Percentiles rank a stretch among this genome's conserved stretches.
phyloP scores from a whole-genome alignment of 805 yeast species.

The Cyberlindnera mrakii region DNA sequence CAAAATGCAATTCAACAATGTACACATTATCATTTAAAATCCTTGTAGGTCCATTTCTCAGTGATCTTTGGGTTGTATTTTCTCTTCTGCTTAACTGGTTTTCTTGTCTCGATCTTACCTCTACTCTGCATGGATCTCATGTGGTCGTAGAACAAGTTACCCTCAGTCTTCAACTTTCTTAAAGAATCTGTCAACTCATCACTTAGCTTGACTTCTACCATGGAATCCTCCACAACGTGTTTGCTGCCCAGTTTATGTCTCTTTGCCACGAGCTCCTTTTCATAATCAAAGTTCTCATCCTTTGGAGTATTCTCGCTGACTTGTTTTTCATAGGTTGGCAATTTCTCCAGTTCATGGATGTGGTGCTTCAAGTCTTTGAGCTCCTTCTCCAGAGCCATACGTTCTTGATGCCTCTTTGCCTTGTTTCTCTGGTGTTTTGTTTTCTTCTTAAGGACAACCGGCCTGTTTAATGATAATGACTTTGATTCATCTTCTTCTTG shows the following conservation, averaged over 20 bases:
- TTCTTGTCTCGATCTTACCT: slow-evolving; percentile 84
- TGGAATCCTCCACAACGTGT: slow-evolving; percentile 39
- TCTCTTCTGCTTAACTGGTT: slow-evolving; percentile 55
- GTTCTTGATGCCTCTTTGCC: slow-evolving; percentile 56
- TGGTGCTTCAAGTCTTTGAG: slow-evolving; percentile 54
- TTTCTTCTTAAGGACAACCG: slow-evolving; percentile 63
- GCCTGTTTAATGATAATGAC: slow-evolving; percentile 64
- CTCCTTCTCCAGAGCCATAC: slow-evolving; percentile 47
- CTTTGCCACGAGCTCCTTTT: slow-evolving; percentile 17
- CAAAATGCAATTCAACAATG: slow-evolving; percentile 2
- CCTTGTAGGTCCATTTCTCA: slow-evolving; percentile 92
- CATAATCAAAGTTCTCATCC: slow-evolving; percentile 11
- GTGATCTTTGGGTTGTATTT: slow-evolving; percentile 70
- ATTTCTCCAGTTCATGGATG: slow-evolving; percentile 50
- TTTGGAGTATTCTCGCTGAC: slow-evolving; percentile 23
- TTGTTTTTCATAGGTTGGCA: slow-evolving; percentile 31
- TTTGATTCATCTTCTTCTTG: slow-evolving; percentile 34
- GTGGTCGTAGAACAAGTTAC: slow-evolving; percentile 76
- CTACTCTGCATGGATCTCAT: slow-evolving; percentile 75
- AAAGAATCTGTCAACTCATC: slow-evolving; percentile 85
- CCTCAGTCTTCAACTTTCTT: slow-evolving; percentile 84
- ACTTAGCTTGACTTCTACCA: slow-evolving; percentile 72
- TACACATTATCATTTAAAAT: slow-evolving; percentile 48
- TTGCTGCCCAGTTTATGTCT: slow-evolving; percentile 39
- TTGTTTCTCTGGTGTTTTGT: slow-evolving; percentile 73